A percentile compares a stretch with the other conserved stretches of the same genome.
These are phyloP conservation scores for Lonicera japonica DNA, from an alignment of 129 eudicot genomes.

Conservation along the genomic window DNA sequence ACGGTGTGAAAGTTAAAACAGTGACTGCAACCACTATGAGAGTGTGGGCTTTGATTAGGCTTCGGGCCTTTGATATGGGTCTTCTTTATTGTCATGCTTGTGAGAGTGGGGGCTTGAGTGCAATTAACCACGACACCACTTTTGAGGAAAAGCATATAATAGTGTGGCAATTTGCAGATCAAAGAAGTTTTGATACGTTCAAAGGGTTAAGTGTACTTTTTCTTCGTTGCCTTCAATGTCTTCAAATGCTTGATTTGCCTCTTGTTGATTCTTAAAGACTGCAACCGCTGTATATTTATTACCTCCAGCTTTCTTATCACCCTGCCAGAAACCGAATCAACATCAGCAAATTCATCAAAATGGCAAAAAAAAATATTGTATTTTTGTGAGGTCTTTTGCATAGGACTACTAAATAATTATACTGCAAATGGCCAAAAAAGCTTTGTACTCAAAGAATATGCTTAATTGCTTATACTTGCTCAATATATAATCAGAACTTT, in stretches of 20 bases:
- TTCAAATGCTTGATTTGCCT: constrained; percentile 57
- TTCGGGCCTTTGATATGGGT: too few relatives aligned
- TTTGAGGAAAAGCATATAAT: too few relatives aligned
- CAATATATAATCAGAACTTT: too few relatives aligned
- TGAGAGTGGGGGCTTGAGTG: too few relatives aligned
- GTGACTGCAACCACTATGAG: too few relatives aligned
- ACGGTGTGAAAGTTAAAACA: too few relatives aligned
- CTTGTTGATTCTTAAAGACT: constrained; percentile 45
- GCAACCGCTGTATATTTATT: constrained; percentile 53
- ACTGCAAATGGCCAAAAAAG: neutral
- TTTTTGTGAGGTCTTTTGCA: neutral
- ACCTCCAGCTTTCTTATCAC: constrained; percentile 35
- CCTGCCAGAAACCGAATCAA: constrained; percentile 26
- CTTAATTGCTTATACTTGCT: too few relatives aligned
- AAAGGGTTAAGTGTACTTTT: constrained; percentile 26
- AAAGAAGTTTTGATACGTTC: neutral
- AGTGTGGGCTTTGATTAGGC: too few relatives aligned
- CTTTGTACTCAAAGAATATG: neutral
- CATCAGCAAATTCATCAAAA: constrained; percentile 2
- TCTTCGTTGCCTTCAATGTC: constrained; percentile 41
- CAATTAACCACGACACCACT: too few relatives aligned
- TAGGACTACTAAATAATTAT: neutral
- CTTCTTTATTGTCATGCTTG: too few relatives aligned
- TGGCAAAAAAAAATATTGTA: neutral
- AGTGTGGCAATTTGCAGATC: neutral